Evolutionary conservation across 2,329 filamentous ascomycete genomes (phyloP).

Genomic region (Tolypocladium inflatum): DNA sequence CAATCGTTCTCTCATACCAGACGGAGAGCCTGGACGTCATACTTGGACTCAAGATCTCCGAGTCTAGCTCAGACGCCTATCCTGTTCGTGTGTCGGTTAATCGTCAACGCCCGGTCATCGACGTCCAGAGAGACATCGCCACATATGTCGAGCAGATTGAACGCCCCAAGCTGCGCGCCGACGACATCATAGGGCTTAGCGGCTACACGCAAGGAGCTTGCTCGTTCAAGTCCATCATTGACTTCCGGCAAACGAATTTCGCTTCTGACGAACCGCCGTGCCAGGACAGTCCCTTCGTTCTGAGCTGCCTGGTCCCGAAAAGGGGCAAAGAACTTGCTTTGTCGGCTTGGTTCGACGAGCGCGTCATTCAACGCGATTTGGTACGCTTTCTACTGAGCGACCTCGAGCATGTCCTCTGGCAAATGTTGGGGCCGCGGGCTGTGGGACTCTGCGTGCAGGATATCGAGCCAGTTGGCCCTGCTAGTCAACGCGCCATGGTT

Average conservation of each 20-base stretch:
- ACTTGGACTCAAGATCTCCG: background rate
- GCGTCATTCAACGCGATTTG: background rate
- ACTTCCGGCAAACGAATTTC: background rate
- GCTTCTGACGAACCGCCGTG: background rate
- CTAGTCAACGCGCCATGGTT: conserved; percentile 1
- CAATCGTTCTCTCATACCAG: background rate
- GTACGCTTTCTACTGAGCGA: background rate
- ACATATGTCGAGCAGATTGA: background rate
- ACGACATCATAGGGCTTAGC: background rate
- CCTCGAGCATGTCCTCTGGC: conserved; percentile 1
- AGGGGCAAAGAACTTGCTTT: background rate
- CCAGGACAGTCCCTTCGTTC: background rate
- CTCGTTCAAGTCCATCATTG: background rate
- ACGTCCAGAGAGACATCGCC: background rate
- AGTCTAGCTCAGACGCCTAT: background rate
- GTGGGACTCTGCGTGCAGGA: background rate
- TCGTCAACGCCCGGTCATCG: background rate
- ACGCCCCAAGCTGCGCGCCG: background rate
- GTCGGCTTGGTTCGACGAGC: background rate
- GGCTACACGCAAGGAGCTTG: background rate
- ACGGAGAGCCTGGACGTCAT: background rate
- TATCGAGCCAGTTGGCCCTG: background rate
- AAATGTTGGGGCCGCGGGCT: background rate
- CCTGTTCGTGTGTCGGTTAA: background rate
- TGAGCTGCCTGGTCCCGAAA: background rate